Percentiles rank a stretch among this genome's conserved stretches.
Evolutionary conservation across 768 basidiomycete species (phyloP).

Genomic region (Hemileccinum impolitum): DNA sequence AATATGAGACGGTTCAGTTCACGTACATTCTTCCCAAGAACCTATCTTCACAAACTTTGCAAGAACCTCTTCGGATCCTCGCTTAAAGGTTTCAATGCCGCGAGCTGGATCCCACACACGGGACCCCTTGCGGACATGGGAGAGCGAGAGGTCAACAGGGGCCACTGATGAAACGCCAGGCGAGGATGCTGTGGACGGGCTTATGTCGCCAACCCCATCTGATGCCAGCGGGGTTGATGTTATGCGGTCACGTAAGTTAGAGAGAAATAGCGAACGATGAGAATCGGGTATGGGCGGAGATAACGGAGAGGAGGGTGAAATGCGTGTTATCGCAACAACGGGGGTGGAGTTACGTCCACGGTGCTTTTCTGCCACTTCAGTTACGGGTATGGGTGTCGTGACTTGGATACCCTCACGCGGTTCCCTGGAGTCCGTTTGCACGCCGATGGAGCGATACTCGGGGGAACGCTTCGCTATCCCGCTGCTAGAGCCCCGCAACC

Average conservation of each 20-base stretch:
- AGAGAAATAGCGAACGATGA: slow-evolving; percentile 13
- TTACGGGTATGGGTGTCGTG: slow-evolving; percentile 18
- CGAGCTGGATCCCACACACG: slow-evolving; percentile 86
- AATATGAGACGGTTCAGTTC: not conserved
- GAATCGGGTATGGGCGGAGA: slow-evolving; percentile 14
- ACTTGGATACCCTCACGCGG: slow-evolving; percentile 61
- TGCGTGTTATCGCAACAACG: not conserved
- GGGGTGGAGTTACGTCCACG: slow-evolving; percentile 19
- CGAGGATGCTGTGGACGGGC: slow-evolving; percentile 9
- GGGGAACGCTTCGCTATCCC: slow-evolving; percentile 17
- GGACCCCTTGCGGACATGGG: slow-evolving; percentile 42
- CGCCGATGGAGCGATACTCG: slow-evolving; percentile 61
- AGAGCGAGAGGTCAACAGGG: slow-evolving; percentile 38
- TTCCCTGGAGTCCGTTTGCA: slow-evolving; percentile 64
- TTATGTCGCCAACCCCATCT: slow-evolving; percentile 5
- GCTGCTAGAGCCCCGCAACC: slow-evolving; percentile 34
- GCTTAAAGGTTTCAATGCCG: slow-evolving; percentile 82
- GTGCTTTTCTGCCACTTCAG: slow-evolving; percentile 21
- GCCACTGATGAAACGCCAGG: slow-evolving; percentile 55
- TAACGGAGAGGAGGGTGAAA: not conserved
- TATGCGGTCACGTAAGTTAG: slow-evolving; percentile 9
- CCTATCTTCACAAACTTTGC: slow-evolving; percentile 80
- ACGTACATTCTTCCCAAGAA: slow-evolving; percentile 56
- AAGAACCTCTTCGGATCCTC: slow-evolving; percentile 83
- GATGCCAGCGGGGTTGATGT: slow-evolving; percentile 6